These are phyloP conservation scores for Macrolepiota dolichaula DNA, from an alignment of 768 basidiomycete species.

Conservation along the genomic window DNA sequence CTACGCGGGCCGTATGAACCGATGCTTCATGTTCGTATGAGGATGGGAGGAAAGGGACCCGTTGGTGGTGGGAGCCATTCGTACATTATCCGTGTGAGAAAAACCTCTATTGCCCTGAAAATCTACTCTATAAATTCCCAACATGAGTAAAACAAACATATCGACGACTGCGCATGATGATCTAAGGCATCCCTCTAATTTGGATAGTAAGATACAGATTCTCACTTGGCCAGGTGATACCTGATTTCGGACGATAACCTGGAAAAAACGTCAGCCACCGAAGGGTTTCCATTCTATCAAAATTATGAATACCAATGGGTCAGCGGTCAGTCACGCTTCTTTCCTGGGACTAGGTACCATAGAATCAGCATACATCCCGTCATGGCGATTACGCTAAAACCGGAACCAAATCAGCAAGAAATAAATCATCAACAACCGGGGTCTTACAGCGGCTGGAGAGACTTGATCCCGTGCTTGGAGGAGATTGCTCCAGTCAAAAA, in stretches of 20 bases:
- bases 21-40: too few relatives aligned
- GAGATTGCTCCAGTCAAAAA: slow-evolving; percentile 73
- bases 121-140: too few relatives aligned
- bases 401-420: neutral
- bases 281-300: neutral
- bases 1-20: too few relatives aligned
- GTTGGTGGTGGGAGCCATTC: too few relatives aligned
- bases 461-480: slow-evolving; percentile 54
- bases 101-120: too few relatives aligned
- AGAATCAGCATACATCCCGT: slow-evolving; percentile 55
- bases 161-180: too few relatives aligned
- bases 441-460: slow-evolving; percentile 60
- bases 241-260: neutral
- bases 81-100: too few relatives aligned
- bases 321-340: neutral
- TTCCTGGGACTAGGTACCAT: slow-evolving; percentile 48
- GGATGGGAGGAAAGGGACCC: too few relatives aligned
- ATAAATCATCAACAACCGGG: neutral
- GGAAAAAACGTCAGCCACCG: neutral
- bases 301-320: neutral
- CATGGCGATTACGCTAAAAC: slow-evolving; percentile 53
- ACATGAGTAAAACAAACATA: too few relatives aligned
- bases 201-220: too few relatives aligned
- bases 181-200: too few relatives aligned
- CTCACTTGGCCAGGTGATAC: too few relatives aligned